Percentiles rank a stretch among this genome's conserved stretches.
Conservation (phyloP, 768 basidiomycete species). For the Rhodocollybia butyracea region DNA sequence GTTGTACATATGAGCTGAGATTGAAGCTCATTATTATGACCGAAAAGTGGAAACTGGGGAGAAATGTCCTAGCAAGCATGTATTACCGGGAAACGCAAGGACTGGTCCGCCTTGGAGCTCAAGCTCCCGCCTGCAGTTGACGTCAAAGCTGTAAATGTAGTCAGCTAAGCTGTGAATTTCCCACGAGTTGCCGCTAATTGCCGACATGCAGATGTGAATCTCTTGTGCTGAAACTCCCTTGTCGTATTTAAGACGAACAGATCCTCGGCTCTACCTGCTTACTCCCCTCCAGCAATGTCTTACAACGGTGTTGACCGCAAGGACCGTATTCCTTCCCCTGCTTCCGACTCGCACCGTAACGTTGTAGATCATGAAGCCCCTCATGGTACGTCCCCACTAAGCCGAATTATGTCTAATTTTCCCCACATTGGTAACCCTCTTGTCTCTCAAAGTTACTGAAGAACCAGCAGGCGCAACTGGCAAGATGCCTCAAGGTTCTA, state of each 20-base stretch:
- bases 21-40: no score
- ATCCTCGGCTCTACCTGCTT: background rate
- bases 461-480: conserved; percentile 38
- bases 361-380: conserved; percentile 74
- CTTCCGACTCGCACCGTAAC: conserved; percentile 41
- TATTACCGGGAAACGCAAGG: no score
- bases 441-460: conserved; percentile 60
- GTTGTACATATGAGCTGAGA: no score
- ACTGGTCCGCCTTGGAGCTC: no score
- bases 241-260: background rate
- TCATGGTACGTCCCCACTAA: conserved; percentile 42
- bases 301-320: conserved; percentile 45
- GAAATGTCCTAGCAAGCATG: no score
- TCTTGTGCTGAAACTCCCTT: background rate
- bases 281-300: conserved; percentile 1
- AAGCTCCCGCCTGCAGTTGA: no score
- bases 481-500: conserved; percentile 17
- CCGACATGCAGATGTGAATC: no score
- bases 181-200: no score
- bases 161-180: no score
- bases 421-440: conserved; percentile 1
- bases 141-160: no score
- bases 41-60: no score
- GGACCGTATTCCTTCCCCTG: conserved; percentile 44
- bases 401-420: no score